Base-by-base conservation (phyloP, 179 eudicot genomes). In the Patellifolia procumbens region DNA sequence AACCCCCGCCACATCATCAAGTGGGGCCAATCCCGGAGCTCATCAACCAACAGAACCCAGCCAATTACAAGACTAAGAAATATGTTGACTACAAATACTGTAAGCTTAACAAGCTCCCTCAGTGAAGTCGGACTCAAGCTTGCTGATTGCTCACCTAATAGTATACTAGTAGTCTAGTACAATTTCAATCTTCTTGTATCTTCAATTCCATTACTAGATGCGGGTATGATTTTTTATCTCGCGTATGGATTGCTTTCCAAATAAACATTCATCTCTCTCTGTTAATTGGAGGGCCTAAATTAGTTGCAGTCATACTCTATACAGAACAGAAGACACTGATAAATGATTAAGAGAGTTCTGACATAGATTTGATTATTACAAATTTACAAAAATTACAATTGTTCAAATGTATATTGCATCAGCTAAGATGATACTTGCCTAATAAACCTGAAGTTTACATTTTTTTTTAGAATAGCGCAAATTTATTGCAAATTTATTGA, bases 71-170 rank as follows among this genome's bases (percentile, higher is more conserved):
- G 89, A 89, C 88, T 70, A 92, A 94, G 85, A 92, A 87, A 72
- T 93, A 52, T 80, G 76, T 67, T 17, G 97, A 91, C 26, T 92
- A 89, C 80, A 80, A 71, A 52, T 80, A 89, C 46, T 90, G 97
- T 52, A 93, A 93, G 87, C 90, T 93, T 17, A 93, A 92, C 85
- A 92, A 85, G 83, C 84, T 90, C 78, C 95, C 97, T 55, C 92
- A 89, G 83, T 93, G 34, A 58, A 7, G 24, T 8, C 2, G 5
- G 1, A 7, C 12, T 3, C 28, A 8, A 55, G 29, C 4, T 26
- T 58, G 19, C 12, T 15, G n/a, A n/a, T n/a, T n/a, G n/a, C n/a
- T n/a, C n/a, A n/a, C n/a, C n/a, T n/a, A n/a, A n/a, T n/a, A n/a
- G n/a, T n/a, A n/a, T n/a, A n/a, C n/a, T n/a, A n/a, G n/a, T 28